These are phyloP conservation scores for Clavispora santaluciae DNA, from an alignment of 805 yeast species.

Conservation along the genomic window DNA sequence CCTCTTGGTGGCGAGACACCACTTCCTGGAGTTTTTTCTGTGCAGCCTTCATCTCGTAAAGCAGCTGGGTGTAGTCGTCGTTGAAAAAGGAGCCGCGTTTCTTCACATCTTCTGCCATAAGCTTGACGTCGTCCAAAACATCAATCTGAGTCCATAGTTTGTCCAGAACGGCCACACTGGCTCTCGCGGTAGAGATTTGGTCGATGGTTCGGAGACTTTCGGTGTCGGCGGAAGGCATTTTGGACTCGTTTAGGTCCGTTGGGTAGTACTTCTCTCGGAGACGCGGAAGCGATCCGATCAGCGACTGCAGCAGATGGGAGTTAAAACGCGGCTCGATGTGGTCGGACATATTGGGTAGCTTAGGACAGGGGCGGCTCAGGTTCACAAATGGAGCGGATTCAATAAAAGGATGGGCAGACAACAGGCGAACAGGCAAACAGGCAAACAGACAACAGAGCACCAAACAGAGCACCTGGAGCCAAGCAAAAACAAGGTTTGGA, in stretches of 20 bases:
- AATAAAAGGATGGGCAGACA: no score
- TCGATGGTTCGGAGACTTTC: slow-evolving; percentile 35
- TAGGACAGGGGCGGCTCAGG: no score
- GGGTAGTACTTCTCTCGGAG: background rate
- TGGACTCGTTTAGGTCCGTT: background rate
- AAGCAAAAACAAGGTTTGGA: no score
- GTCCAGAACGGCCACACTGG: slow-evolving; percentile 66
- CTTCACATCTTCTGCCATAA: slow-evolving; percentile 45
- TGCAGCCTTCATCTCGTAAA: slow-evolving; percentile 50
- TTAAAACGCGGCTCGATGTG: background rate
- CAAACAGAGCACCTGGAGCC: no score
- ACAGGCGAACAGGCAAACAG: no score
- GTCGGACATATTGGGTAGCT: background rate
- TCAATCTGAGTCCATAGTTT: slow-evolving; percentile 84
- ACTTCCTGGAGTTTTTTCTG: slow-evolving; percentile 42
- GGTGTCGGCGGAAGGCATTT: slow-evolving; percentile 3
- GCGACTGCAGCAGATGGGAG: background rate
- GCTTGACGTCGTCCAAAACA: slow-evolving; percentile 72
- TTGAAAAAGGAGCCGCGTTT: slow-evolving; percentile 48
- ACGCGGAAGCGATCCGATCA: background rate
- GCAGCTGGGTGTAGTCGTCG: slow-evolving; percentile 44
- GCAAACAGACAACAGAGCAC: no score
- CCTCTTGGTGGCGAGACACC: slow-evolving; percentile 25
- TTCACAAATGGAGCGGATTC: no score
- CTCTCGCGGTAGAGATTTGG: slow-evolving; percentile 49